A percentile compares a stretch with the other conserved stretches of the same genome.
phyloP scores from a whole-genome alignment of 23 red algal genomes.

The Agarophyton chilense region DNA sequence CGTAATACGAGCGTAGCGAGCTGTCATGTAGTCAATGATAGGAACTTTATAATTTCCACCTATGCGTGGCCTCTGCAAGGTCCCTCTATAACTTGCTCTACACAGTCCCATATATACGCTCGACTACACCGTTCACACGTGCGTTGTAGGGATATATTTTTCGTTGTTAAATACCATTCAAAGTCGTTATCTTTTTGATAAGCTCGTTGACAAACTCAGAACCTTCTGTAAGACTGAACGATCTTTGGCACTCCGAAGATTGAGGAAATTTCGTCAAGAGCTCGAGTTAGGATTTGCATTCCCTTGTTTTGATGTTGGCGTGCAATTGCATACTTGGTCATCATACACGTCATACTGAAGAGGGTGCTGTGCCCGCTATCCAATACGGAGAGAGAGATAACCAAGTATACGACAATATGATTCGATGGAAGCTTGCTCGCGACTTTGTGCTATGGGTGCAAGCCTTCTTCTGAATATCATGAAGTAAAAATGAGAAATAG shows the following conservation, averaged over 20 bases:
- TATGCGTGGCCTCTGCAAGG: no score
- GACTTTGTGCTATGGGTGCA: not conserved
- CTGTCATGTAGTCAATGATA: no score
- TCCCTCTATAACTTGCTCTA: no score
- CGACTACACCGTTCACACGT: not conserved
- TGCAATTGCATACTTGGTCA: conserved; percentile 9
- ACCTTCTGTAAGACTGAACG: not conserved
- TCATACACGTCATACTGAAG: not conserved
- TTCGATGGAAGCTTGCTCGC: not conserved
- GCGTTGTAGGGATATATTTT: conserved; percentile 11
- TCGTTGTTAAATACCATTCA: not conserved
- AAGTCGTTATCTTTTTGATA: not conserved
- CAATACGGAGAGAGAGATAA: not conserved
- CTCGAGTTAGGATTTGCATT: not conserved
- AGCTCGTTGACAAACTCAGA: conserved; percentile 24
- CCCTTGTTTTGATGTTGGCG: not conserved
- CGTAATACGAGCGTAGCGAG: no score
- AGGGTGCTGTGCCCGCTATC: not conserved
- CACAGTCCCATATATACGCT: not conserved
- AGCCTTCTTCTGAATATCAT: not conserved
- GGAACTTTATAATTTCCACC: no score
- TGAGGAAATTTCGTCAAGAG: not conserved
- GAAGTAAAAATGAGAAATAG: no score
- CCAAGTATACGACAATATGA: not conserved
- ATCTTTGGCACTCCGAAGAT: conserved; percentile 1